Evolutionary conservation across 2,329 filamentous ascomycete genomes (phyloP), one percentile per base, ranked within the genome.

Genomic region (Neoscytalidium dimidiatum): DNA sequence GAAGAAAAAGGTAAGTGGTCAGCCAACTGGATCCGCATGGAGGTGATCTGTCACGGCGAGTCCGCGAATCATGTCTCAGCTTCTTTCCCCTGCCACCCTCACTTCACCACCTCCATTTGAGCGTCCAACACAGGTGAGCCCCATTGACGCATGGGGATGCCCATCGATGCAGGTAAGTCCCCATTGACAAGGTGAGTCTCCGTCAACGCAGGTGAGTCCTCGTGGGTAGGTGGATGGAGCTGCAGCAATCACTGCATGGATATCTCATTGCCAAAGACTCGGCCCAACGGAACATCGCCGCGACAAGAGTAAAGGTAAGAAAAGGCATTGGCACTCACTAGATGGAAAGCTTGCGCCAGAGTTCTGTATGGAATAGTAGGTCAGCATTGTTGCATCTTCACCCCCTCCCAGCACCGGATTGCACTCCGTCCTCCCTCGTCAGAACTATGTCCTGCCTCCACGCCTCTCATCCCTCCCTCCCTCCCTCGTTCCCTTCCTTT

Each of bases 331-430:
- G 46, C 71, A 83, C 91, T 82, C 92, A 97, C 94, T 92, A 98
- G 85, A 97, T 85, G 70, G 92, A 95, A 74, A 98, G 90, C 86
- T 96, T 98, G 81, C 88, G 89, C 95, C 95, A 99, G 75, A 97
- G 88, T 75, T 92, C 94, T 97, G 77, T 64, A 66, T 63, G 69
- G 67, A 65, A 41, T 21, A 51, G 6, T 3, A 13, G 51, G 23
- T 62, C 26, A 62, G 58, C 44, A 43, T 35, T 38, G 11, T 35
- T 38, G 9, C 44, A 51, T 2, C 21, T 26, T 17, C 21, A 51
- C 38, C 33, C 23, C 19, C 44, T n/a, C 43, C 7, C 11, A 49
- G 29, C 28, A 52, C 28, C 43, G 23, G 6, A 21, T 8, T 17
- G 17, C 14, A n/a, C 5, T 41, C 26, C 26, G 31, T 28, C 41